Base-by-base conservation (phyloP, 805 yeast genomes). In the Dipodascus geniculatus region DNA sequence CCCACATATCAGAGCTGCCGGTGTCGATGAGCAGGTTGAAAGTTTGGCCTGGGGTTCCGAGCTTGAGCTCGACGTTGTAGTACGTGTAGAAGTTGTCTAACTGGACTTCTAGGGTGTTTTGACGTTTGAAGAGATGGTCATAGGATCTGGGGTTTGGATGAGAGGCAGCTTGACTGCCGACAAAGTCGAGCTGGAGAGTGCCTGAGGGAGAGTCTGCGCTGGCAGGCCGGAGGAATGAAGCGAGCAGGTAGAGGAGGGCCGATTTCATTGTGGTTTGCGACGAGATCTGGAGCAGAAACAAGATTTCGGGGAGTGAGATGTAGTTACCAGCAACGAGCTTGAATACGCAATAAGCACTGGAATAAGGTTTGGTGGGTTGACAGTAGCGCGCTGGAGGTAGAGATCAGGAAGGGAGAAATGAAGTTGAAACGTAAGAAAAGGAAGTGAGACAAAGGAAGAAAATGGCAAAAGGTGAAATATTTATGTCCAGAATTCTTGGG, bases 1-100 rank as follows among this genome's bases (percentile, higher is more conserved):
- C 78, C 87, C 87, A 83, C 22, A 85, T 67, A 64, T 85, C 91
- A 0, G 86, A 76, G 0, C 89, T 83, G 1, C 91, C 93, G 0
- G 90, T 85, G 62, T 85, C 93, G n/a, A 85, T 63, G 42, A 82
- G 65, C 8, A 83, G 80, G 6, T 71, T 71, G 3, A 83, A 70
- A n/a, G 70, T 65, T 60, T 83, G 83, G 0, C 71, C 62, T 1
- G 82, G 76, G 0, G 86, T 77, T 2, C 93, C 91, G 17, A 85
- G 56, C n/a, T 63, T 56, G 3, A 68, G 66, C 33, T 65, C 61
- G n/a, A 72, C 63, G n/a, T 66, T 60, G 55, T 69, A 69, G 57
- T 55, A 69, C 58, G 58, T 66, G 54, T 65, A 63, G 54, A 66
- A 63, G 57, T 68, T 69, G 20, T 63, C 62, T 11, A 69, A 58